phyloP scores from a whole-genome alignment of 768 basidiomycete genomes.

The Phylloporus sp. region DNA sequence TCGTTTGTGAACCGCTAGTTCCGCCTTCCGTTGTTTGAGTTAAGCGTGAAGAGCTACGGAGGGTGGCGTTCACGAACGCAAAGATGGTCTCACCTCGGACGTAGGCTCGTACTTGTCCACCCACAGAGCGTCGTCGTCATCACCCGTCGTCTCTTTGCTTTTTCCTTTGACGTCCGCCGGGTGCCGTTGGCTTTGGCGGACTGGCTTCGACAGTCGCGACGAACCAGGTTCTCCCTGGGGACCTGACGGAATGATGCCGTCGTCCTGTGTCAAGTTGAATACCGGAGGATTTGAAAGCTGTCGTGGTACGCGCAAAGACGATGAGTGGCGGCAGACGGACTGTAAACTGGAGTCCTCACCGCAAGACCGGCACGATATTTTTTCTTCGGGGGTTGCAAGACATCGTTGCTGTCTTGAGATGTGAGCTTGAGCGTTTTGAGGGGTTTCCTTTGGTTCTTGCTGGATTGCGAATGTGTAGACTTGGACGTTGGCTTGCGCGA shows the following conservation, averaged over 20 bases:
- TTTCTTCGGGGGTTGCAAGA: conserved; percentile 18
- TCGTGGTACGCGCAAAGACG: neutral
- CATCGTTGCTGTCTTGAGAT: conserved; percentile 9
- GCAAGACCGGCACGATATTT: conserved; percentile 12
- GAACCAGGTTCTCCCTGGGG: conserved; percentile 3
- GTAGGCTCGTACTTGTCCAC: conserved; percentile 60
- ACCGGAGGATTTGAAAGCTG: conserved; percentile 22
- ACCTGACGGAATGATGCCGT: neutral
- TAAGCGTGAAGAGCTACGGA: neutral
- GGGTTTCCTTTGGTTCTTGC: conserved; percentile 10
- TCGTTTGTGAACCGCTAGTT: conserved; percentile 72
- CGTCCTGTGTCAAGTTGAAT: conserved; percentile 21
- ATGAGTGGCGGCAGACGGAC: neutral
- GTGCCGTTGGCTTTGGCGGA: neutral
- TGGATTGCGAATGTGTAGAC: conserved; percentile 2
- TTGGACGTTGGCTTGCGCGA: conserved; percentile 16
- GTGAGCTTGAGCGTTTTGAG: conserved; percentile 25
- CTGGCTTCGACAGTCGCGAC: neutral
- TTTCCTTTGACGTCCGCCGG: conserved; percentile 24
- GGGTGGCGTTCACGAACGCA: neutral
- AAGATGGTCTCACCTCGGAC: conserved; percentile 41
- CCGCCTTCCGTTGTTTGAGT: conserved; percentile 39
- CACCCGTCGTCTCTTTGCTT: conserved; percentile 7
- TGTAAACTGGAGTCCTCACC: neutral
- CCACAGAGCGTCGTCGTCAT: conserved; percentile 46